These are phyloP conservation scores for Metschnikowia baotianmanensis DNA, from an alignment of 805 yeast species.

Conservation along the genomic window DNA sequence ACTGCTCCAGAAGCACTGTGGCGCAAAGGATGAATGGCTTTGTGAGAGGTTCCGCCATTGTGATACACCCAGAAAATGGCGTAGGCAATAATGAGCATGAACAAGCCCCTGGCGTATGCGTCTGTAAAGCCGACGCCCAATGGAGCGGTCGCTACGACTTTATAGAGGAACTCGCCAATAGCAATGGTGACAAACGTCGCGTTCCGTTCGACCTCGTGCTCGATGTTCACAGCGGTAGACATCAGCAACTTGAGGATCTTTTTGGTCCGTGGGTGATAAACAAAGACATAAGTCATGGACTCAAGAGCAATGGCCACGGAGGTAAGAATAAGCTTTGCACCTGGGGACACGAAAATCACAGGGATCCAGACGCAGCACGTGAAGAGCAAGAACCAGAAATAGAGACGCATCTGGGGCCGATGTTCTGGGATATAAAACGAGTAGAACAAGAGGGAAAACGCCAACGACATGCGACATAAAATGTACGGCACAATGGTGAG, in stretches of 20 bases:
- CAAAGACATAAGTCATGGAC: constrained; percentile 30
- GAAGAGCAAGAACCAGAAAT: constrained; percentile 28
- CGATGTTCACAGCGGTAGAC: constrained; percentile 62
- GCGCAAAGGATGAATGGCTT: constrained; percentile 55
- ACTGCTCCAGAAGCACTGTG: constrained; percentile 45
- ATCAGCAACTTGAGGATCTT: constrained; percentile 39
- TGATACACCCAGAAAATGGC: constrained; percentile 50
- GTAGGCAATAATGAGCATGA: constrained; percentile 48
- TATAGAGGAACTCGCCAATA: constrained; percentile 60
- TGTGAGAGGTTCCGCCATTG: constrained; percentile 48
- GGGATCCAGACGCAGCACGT: constrained; percentile 48
- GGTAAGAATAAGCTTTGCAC: constrained; percentile 47
- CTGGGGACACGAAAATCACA: constrained; percentile 46
- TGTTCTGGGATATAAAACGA: constrained; percentile 49
- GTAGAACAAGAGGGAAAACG: constrained; percentile 32
- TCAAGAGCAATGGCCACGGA: constrained; percentile 43
- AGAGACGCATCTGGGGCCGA: constrained; percentile 46
- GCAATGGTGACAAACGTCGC: constrained; percentile 61
- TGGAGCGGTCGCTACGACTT: constrained; percentile 47
- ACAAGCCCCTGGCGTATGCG: constrained; percentile 47
- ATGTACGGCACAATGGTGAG: constrained; percentile 48
- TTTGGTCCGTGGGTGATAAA: constrained; percentile 49
- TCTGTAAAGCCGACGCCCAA: constrained; percentile 45
- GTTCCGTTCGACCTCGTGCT: constrained; percentile 63
- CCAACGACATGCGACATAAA: constrained; percentile 42